Conservation (phyloP, 2,329 filamentous ascomycete species). For the Fusarium annulatum region DNA sequence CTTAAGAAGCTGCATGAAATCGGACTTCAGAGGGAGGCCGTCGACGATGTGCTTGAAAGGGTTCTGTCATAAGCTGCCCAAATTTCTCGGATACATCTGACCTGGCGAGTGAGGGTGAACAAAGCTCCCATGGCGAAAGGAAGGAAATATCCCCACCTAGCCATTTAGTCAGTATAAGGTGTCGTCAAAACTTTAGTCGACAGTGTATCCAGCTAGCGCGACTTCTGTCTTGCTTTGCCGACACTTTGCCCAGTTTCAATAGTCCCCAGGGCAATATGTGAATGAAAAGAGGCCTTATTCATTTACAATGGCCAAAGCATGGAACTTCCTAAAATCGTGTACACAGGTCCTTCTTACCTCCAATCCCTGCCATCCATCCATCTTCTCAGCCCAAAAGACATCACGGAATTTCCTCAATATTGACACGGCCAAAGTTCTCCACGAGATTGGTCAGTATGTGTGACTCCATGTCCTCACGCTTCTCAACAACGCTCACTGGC, state of each 20-base stretch:
- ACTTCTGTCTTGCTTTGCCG: not conserved
- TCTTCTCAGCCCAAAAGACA: accelerated
- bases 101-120: not conserved
- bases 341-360: not conserved
- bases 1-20: not conserved
- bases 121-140: too few species aligned
- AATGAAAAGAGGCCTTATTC: not conserved
- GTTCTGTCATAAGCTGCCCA: not conserved
- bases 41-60: not conserved
- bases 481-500: slow-evolving; percentile 47
- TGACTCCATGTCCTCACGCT: slow-evolving; percentile 41
- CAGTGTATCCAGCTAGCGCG: too few species aligned
- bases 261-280: not conserved
- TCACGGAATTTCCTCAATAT: not conserved
- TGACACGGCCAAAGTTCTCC: slow-evolving; percentile 24
- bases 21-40: slow-evolving; percentile 2
- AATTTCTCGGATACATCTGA: accelerated
- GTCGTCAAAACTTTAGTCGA: not conserved
- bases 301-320: accelerated
- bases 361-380: accelerated
- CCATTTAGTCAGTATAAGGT: not conserved
- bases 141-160: accelerated
- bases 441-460: slow-evolving; percentile 42
- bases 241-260: not conserved
- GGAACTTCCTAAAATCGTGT: too few species aligned